Base-by-base conservation (phyloP, 176 grass and related monocot genomes). In the Luzula sylvatica region DNA sequence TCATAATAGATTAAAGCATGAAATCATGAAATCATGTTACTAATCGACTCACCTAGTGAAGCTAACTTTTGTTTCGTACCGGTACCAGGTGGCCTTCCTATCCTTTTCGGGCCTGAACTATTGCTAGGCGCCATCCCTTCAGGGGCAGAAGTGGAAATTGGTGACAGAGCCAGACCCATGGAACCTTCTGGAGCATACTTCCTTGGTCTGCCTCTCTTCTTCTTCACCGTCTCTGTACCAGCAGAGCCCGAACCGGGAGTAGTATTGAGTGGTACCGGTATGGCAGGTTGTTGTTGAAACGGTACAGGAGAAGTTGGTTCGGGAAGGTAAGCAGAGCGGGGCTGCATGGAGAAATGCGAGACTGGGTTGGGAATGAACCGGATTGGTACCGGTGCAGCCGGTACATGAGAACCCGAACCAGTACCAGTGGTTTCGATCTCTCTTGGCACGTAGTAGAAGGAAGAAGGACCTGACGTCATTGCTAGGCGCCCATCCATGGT, bases 61-160 rank as follows among this genome's bases (percentile, higher is more conserved):
- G 73, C 56, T 15, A 83, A 56, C 30, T 35, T 62, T 38, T 76
- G 70, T 59, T 70, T 83, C 42, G 52, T 78, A 56, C 80, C 52
- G 26, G 50, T 64, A n/a, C 58, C 75, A 11, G 69, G 55, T 3
- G 61, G 42, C 8, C 68, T 69, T 18, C 57, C 18, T 54, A 48
- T 69, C 26, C 28, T 45, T 55, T 50, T 70, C 40, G 12, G 53
- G 17, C 24, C 15, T 18, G 45, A 43, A 46, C 61, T 50, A 43
- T 29, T 63, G 17, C 12, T 15, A 23, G 42, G 44, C 24, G 11
- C 8, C 51, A 8, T 7, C 48, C 9, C 50, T 60, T 1, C 23
- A 3, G 5, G 44, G 19, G 42, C 45, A 32, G 56, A 62, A 65
- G 38, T 24, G 7, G 58, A 65, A 21, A 48, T 47, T 7, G 59